Base-by-base conservation (phyloP, 176 grass and related monocot species). In the Cenchrus fungigraminus region DNA sequence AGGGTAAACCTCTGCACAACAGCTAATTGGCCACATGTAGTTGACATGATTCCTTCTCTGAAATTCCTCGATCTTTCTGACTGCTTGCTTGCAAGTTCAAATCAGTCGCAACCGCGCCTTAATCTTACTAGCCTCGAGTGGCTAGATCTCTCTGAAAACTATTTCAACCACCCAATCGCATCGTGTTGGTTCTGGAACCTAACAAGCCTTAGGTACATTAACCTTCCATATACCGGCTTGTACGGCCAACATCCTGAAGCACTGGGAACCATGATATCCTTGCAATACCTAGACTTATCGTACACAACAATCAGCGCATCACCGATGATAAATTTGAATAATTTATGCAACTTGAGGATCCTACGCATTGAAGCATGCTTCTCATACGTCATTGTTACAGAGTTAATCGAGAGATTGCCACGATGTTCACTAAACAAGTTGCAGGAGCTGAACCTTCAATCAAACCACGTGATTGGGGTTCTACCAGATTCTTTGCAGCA, bases 101-200 rank as follows among this genome's bases (percentile, higher is more conserved):
- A 61, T 15, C 80, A 83, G 1, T 32, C 42, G 0, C 5, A 73
- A 2, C 1, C 1, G 1, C 42, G 6, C 2, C 43, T 50, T 1
- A 83, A 83, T 22, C 43, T 62, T 20, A 73, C 68, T 0, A 62
- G 14, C 1, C 82, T 83, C 6, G 12, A 74, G 28, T 12, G 13
- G 58, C 58, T 89, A 16, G 15, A 69, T 61, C 68, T 89, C 29
- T n/a, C 4, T 2, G 1, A 0, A 0, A 90, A 86, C 34, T 0
- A 15, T 3, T 64, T 86, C 20, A 0, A 74, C 17, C 45, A 54
- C 11, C 43, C 5, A 12, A 0, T 37, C 69, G 61, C 44, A 5
- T 80, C 87, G 0, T 49, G 68, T 69, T 89, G 83, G 87, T 62
- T 89, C 19, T 89, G 83, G 83, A 78, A 92, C 10, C 2, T 86